phyloP scores from a whole-genome alignment of 2,329 filamentous ascomycete species.

The Verticillium klebahnii region DNA sequence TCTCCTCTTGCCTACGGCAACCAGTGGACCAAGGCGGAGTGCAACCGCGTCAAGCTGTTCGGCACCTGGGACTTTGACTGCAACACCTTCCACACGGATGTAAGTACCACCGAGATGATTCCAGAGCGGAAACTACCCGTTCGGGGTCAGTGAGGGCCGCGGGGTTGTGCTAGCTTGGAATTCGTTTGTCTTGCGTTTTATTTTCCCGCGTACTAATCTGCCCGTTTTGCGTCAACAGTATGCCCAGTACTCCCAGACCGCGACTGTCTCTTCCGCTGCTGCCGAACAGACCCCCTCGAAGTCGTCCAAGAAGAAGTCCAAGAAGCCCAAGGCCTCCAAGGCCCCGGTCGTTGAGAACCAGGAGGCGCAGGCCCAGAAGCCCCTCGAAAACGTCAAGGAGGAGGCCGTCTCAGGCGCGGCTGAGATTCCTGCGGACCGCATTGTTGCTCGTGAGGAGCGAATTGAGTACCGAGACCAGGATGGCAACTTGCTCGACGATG shows the following conservation, averaged over 20 bases:
- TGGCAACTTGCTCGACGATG: constrained; percentile 80
- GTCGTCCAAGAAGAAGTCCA: neutral
- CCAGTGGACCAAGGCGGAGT: constrained; percentile 80
- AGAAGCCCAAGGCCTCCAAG: neutral
- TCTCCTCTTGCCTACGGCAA: constrained; percentile 91
- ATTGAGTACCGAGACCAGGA: constrained; percentile 94
- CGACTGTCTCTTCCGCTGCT: constrained; percentile 5
- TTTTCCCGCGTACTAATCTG: neutral
- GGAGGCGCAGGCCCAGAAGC: constrained; percentile 15
- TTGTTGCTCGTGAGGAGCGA: constrained; percentile 65
- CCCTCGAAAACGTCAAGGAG: constrained; percentile 17
- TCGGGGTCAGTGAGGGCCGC: constrained; percentile 9
- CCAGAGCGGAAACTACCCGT: constrained; percentile 29
- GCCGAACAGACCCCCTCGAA: neutral
- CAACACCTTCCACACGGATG: constrained; percentile 82
- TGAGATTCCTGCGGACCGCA: constrained; percentile 39
- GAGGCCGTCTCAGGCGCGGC: constrained; percentile 43
- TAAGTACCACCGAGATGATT: constrained; percentile 53
- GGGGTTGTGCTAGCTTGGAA: neutral
- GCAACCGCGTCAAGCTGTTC: constrained; percentile 82
- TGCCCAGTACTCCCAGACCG: constrained; percentile 9
- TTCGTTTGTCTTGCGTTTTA: neutral
- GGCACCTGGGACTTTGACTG: constrained; percentile 96
- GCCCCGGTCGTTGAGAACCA: neutral
- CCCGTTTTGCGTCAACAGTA: neutral